A percentile compares a stretch with the other conserved stretches of the same genome.
These are phyloP conservation scores for Elongisporangium prolatum DNA, from an alignment of 352 stramenopile genomes.

Conservation along the genomic window DNA sequence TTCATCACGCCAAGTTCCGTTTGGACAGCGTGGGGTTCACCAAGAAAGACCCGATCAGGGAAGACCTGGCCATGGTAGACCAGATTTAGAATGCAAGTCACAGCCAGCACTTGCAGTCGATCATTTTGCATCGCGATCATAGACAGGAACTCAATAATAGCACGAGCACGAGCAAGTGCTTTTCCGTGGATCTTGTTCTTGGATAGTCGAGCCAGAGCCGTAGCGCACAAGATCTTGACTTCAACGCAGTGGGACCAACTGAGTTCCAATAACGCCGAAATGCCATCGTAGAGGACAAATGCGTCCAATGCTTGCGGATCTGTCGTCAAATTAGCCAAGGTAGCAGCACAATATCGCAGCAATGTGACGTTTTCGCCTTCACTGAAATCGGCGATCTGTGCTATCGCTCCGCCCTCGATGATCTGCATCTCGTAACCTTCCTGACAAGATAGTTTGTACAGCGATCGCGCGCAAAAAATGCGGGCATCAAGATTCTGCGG, in stretches of 20 bases:
- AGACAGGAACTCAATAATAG: conserved; percentile 61
- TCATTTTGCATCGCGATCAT: conserved; percentile 58
- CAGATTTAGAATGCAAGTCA: conserved; percentile 72
- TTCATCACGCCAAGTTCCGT: conserved; percentile 62
- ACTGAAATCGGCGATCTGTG: conserved; percentile 65
- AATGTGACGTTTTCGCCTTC: conserved; percentile 55
- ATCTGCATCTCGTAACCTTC: conserved; percentile 44
- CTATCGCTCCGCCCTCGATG: conserved; percentile 55
- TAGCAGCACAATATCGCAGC: conserved; percentile 55
- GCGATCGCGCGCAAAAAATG: conserved; percentile 59
- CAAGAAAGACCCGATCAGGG: conserved; percentile 68
- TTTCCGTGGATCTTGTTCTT: conserved; percentile 26
- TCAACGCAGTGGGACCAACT: conserved; percentile 60
- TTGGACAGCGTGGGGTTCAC: conserved; percentile 61
- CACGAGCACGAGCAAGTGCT: conserved; percentile 26
- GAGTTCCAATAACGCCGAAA: conserved; percentile 60
- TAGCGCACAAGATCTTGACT: conserved; percentile 66
- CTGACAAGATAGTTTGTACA: conserved; percentile 81
- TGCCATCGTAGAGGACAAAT: conserved; percentile 48
- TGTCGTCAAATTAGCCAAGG: conserved; percentile 58
- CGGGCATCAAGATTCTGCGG: conserved; percentile 49
- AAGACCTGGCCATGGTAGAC: conserved; percentile 58
- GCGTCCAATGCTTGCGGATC: conserved; percentile 29
- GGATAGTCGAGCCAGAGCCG: conserved; percentile 58
- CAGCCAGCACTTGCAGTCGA: conserved; percentile 49